Evolutionary conservation across 768 basidiomycete genomes (phyloP).

Genomic region (Chiua virens): DNA sequence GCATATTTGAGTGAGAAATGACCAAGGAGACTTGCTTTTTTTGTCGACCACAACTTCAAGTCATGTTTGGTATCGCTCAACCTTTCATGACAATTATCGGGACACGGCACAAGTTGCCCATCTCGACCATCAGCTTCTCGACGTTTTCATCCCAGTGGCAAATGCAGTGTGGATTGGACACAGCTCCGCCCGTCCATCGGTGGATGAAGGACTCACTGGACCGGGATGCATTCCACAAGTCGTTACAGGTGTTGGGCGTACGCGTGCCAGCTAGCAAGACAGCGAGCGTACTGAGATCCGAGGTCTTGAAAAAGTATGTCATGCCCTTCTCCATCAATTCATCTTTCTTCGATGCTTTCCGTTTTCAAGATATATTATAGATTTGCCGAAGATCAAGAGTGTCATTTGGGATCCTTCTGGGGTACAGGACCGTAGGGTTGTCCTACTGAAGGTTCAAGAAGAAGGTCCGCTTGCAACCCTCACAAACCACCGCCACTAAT

Average conservation of each 20-base stretch:
- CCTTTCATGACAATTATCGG: background rate
- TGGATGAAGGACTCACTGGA: constrained; percentile 58
- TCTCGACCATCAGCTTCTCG: background rate
- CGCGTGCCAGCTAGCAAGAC: constrained; percentile 59
- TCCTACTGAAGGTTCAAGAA: constrained; percentile 61
- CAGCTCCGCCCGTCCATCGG: constrained; percentile 48
- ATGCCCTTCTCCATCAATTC: background rate
- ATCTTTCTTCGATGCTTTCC: constrained; percentile 10
- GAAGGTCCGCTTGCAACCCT: constrained; percentile 48
- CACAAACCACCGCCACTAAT: constrained; percentile 1
- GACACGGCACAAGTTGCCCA: constrained; percentile 1
- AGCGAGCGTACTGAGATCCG: constrained; percentile 54
- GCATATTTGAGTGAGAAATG: background rate
- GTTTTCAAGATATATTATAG: constrained; percentile 53
- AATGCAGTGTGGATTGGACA: constrained; percentile 32
- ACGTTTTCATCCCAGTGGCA: background rate
- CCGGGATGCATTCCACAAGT: constrained; percentile 61
- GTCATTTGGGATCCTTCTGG: constrained; percentile 54
- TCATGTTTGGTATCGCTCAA: constrained; percentile 19
- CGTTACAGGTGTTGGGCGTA: constrained; percentile 66
- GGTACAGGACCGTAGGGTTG: constrained; percentile 53
- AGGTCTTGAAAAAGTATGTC: constrained; percentile 58
- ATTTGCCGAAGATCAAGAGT: constrained; percentile 65
- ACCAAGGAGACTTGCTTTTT: background rate
- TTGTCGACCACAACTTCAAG: background rate